Conservation (phyloP, 2,329 filamentous ascomycete genomes). For the Chaetothyriales sp. region DNA sequence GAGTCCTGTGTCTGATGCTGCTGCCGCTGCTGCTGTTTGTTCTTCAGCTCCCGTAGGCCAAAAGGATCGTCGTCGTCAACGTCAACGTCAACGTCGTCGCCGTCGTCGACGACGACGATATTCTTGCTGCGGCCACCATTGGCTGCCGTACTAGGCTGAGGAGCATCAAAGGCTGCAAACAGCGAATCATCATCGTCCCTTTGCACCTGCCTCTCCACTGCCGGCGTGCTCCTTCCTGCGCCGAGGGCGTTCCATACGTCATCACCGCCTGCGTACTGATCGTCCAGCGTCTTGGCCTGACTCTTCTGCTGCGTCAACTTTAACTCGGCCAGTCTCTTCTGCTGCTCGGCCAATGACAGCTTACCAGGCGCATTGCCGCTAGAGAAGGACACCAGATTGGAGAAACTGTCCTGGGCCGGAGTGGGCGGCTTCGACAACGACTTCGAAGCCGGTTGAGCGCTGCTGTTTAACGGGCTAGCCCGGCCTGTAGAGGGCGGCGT, state of each 20-base stretch:
- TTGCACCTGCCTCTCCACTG: constrained; percentile 13
- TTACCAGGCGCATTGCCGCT: constrained; percentile 35
- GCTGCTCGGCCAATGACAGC: constrained; percentile 52
- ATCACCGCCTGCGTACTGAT: constrained; percentile 56
- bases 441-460: constrained; percentile 17
- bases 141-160: constrained; percentile 18
- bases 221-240: constrained; percentile 34
- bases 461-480: constrained; percentile 29
- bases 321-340: constrained; percentile 61
- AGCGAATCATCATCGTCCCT: constrained; percentile 42
- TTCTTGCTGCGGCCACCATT: neutral
- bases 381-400: constrained; percentile 50
- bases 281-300: constrained; percentile 55
- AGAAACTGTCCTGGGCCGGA: constrained; percentile 42
- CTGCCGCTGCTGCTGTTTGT: constrained; percentile 27
- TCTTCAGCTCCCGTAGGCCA: constrained; percentile 54
- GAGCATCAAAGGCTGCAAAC: constrained; percentile 46
- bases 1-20: neutral
- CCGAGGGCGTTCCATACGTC: constrained; percentile 61
- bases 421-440: constrained; percentile 29
- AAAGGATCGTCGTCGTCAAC: constrained; percentile 76
- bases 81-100: constrained; percentile 22
- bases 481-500: constrained; percentile 29
- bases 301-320: constrained; percentile 63
- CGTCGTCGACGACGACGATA: constrained; percentile 20